Evolutionary conservation across 805 yeast species (phyloP).

Genomic region (Ogataea nitratoaversa): DNA sequence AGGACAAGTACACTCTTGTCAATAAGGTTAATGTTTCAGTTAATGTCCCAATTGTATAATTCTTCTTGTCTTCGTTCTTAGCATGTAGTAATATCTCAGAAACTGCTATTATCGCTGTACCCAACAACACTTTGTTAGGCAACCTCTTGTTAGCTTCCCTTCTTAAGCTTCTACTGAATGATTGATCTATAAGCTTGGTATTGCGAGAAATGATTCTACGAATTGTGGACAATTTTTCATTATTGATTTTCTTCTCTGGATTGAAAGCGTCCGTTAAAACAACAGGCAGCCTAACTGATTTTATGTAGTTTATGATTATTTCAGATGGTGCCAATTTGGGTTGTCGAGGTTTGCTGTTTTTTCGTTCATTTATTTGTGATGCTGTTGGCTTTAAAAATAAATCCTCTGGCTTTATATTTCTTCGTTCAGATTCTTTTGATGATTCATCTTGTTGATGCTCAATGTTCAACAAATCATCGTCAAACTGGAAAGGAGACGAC

Average conservation of each 20-base stretch:
- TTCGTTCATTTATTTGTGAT: background rate
- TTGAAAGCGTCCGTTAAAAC: background rate
- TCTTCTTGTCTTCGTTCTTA: constrained; percentile 57
- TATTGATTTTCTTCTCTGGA: background rate
- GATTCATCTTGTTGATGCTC: no score
- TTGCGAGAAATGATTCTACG: background rate
- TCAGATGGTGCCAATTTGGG: constrained; percentile 1
- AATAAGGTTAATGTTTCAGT: constrained; percentile 56
- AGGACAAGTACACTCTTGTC: constrained; percentile 54
- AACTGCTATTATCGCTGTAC: constrained; percentile 60
- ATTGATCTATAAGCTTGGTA: constrained; percentile 24
- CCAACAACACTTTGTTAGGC: constrained; percentile 53
- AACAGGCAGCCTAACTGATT: background rate
- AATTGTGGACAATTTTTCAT: background rate
- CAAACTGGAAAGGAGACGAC: constrained; percentile 14
- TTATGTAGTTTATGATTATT: background rate
- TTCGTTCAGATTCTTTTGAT: no score
- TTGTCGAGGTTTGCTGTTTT: constrained; percentile 1
- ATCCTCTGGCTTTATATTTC: no score
- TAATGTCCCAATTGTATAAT: constrained; percentile 48
- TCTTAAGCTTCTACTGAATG: constrained; percentile 36
- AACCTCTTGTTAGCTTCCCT: constrained; percentile 59
- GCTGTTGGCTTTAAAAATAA: constrained; percentile 10
- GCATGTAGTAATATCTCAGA: constrained; percentile 57
- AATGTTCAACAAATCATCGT: constrained; percentile 4